phyloP scores from a whole-genome alignment of 148 eudicot species.

The Silene conica region DNA sequence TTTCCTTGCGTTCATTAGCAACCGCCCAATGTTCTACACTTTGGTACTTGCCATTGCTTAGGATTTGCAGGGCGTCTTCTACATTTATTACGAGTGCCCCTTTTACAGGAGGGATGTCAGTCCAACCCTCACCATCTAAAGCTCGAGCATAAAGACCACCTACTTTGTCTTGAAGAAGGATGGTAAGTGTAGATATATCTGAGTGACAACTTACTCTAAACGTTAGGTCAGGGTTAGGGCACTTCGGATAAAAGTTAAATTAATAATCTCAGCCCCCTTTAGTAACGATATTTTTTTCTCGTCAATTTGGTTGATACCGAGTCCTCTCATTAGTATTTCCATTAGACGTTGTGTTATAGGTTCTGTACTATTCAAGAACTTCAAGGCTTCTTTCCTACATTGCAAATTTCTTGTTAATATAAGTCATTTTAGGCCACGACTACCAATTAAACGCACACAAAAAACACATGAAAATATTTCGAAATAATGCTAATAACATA shows the following conservation, averaged over 20 bases:
- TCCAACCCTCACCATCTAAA: conserved; percentile 20
- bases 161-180: conserved; percentile 37
- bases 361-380: conserved; percentile 23
- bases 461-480: no score
- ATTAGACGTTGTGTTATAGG: conserved; percentile 17
- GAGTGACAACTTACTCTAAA: conserved; percentile 35
- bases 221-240: conserved; percentile 37
- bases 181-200: conserved; percentile 26
- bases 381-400: conserved; percentile 32
- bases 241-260: conserved; percentile 31
- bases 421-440: no score
- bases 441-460: no score
- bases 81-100: conserved; percentile 10
- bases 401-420: no score
- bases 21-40: not conserved
- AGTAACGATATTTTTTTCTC: not conserved
- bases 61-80: not conserved
- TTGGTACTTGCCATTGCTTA: not conserved
- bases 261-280: conserved; percentile 9
- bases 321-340: conserved; percentile 29
- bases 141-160: conserved; percentile 35
- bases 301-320: conserved; percentile 17
- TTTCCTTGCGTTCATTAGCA: not conserved
- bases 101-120: conserved; percentile 28
- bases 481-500: no score